Evolutionary conservation across 2,329 filamentous ascomycete species (phyloP), one percentile per base, ranked within the genome.

Genomic region (Talaromyces pinophilus): DNA sequence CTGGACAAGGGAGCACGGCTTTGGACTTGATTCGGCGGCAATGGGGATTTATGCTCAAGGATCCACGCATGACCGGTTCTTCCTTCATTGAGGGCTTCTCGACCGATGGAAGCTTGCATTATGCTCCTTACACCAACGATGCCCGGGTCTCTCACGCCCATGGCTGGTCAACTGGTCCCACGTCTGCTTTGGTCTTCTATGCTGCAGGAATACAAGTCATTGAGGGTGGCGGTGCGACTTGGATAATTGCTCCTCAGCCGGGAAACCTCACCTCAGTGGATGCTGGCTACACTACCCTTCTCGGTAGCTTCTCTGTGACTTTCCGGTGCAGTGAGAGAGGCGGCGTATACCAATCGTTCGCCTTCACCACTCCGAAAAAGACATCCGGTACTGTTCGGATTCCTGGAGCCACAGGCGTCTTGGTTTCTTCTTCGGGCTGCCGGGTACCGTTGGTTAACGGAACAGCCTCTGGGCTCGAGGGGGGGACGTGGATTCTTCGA

Each of bases 71-170:
- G 82, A 86, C 83, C 1, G 83, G 85, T 57, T 80, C 77, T 0
- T 84, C 82, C 0, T 84, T 85, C 61, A 82, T 84, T 63, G 84
- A 85, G 70, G 83, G 84, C 0, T 85, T 84, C 63, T 74, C 77
- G 1, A 79, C 77, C 0, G 77, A 81, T 40, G 84, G 84, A 1
- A 73, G 75, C 2, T 70, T 85, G 19, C 80, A 82, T 67, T 85
- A 86, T 62, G 80, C 82, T 2, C 81, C 82, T 0, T 85, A 85
- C 67, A 69, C 69, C 0, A 83, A 84, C 67, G 81, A 84, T 63
- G 76, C 82, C 0, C 75, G 82, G 0, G 80, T 84, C 22, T 79
- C 75, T 1, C 82, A 84, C 69, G 82, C 83, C 0, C 83, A 85
- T 64, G 82, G 82, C 2, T 85, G 83, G 83, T 76, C 81, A 0